These are phyloP conservation scores for Exophiala spinifera DNA, from an alignment of 2,329 filamentous ascomycete genomes.

Conservation along the genomic window DNA sequence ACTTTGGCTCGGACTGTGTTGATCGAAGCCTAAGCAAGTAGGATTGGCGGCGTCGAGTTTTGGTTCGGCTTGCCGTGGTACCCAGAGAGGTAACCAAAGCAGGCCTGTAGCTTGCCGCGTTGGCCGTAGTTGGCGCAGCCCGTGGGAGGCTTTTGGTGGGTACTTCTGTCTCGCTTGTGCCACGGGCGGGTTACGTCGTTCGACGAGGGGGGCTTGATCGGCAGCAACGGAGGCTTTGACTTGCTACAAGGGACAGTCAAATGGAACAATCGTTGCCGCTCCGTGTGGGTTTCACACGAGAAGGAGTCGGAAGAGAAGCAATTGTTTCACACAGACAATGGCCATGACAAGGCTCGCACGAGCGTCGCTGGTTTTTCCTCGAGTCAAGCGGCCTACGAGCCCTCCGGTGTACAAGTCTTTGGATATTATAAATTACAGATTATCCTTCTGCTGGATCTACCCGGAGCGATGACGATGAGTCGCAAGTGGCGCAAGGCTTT, in stretches of 20 bases:
- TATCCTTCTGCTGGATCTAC: too few relatives aligned
- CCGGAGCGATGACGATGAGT: background rate
- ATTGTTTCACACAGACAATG: slow-evolving; percentile 2
- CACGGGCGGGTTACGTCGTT: slow-evolving; percentile 4
- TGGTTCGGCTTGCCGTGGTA: background rate
- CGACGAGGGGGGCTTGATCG: slow-evolving; percentile 12
- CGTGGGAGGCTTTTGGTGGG: background rate
- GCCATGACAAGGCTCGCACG: too few relatives aligned
- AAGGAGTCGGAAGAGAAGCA: background rate
- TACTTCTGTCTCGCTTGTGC: background rate
- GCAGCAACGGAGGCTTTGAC: slow-evolving; percentile 8
- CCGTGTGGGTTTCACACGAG: slow-evolving; percentile 7
- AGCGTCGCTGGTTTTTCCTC: too few relatives aligned
- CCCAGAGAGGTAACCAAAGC: background rate
- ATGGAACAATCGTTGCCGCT: slow-evolving; percentile 1
- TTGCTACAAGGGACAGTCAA: slow-evolving; percentile 5
- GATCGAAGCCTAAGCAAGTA: slow-evolving; percentile 13
- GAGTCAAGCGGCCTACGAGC: too few relatives aligned
- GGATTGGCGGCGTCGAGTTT: slow-evolving; percentile 6
- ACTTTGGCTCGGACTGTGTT: slow-evolving; percentile 6
- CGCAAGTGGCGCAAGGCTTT: background rate
- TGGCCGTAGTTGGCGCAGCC: background rate
- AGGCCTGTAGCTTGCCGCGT: background rate
- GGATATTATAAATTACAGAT: too few relatives aligned
- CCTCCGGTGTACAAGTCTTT: too few relatives aligned